These are phyloP conservation scores for Pythium biforme DNA, from an alignment of 352 stramenopile genomes.

Conservation along the genomic window DNA sequence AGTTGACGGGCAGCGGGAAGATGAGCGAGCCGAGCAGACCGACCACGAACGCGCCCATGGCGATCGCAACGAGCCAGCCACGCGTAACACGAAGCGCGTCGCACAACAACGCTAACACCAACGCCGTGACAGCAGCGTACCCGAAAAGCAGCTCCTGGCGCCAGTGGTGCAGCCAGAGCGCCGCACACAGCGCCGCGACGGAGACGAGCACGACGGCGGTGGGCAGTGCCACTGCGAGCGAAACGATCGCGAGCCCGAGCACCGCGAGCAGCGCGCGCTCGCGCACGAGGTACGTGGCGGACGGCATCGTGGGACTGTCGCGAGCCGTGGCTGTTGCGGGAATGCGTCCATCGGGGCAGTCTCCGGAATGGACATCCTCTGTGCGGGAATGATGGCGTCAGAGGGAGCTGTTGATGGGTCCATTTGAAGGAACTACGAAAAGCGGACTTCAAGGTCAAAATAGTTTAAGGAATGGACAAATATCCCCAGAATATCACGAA, in stretches of 20 bases:
- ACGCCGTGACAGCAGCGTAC: conserved; percentile 1
- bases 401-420: not conserved
- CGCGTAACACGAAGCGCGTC: not conserved
- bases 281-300: not conserved
- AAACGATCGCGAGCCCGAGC: not conserved
- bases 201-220: not conserved
- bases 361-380: too few relatives aligned
- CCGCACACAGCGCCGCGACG: not conserved
- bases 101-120: not conserved
- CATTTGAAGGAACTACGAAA: not conserved
- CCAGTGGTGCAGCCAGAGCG: conserved; percentile 17
- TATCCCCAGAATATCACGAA: not conserved
- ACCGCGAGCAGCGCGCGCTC: conserved; percentile 9
- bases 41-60: not conserved
- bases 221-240: not conserved
- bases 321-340: not conserved
- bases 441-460: not conserved
- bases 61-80: not conserved
- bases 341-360: too few relatives aligned
- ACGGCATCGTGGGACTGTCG: conserved; percentile 8
- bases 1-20: conserved; percentile 50
- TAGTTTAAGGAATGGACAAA: not conserved
- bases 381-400: not conserved
- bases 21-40: conserved; percentile 32
- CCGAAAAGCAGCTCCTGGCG: conserved; percentile 14